Conservation (phyloP, 2,329 filamentous ascomycete genomes). For the Exophiala spinifera region DNA sequence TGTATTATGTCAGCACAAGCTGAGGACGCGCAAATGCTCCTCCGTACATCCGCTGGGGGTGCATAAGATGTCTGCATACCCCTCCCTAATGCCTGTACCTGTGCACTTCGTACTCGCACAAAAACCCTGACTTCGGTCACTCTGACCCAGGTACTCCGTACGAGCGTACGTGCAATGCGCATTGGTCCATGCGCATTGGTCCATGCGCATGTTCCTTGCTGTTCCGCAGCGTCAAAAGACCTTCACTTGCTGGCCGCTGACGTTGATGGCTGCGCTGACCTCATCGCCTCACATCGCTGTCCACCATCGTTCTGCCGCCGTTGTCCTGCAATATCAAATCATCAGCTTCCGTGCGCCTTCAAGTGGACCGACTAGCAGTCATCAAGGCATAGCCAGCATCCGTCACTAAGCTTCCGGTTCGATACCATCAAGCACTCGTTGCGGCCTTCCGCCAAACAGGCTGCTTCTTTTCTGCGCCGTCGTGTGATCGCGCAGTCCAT, state of each 20-base stretch:
- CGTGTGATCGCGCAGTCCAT: neutral
- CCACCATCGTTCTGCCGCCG: neutral
- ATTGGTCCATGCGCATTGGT: no score
- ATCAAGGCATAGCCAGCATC: constrained; percentile 2
- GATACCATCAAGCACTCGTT: neutral
- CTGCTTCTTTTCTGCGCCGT: neutral
- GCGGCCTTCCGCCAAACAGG: neutral
- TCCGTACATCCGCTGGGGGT: no score
- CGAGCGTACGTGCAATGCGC: no score
- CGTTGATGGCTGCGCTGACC: constrained; percentile 20
- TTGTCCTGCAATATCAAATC: constrained; percentile 5
- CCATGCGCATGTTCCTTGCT: neutral
- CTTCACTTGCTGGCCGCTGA: no score
- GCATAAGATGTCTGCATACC: no score
- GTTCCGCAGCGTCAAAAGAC: no score
- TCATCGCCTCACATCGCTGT: constrained; percentile 14
- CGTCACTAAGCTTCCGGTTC: neutral
- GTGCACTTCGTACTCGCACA: no score
- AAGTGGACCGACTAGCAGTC: constrained; percentile 20
- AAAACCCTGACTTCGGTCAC: no score
- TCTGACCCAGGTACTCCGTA: no score
- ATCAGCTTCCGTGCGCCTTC: neutral
- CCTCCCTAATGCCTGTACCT: no score
- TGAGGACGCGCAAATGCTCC: no score
- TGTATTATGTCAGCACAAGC: no score